Percentiles rank a stretch among this genome's conserved stretches.
Conservation (phyloP, 768 basidiomycete species). For the Imleria badia region DNA sequence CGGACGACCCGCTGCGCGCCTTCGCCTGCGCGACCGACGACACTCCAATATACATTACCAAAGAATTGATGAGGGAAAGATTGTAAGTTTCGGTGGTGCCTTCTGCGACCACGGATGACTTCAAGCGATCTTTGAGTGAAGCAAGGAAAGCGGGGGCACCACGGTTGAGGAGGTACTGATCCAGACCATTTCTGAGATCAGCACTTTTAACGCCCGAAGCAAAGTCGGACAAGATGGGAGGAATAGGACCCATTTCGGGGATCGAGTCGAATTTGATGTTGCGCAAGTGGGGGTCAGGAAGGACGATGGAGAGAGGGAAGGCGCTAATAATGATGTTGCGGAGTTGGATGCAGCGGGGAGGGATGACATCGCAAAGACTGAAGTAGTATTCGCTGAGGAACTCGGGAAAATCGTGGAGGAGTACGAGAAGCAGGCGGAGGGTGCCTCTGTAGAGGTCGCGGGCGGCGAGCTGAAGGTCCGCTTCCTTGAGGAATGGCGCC, state of each 20-base stretch:
- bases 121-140: conserved; percentile 79
- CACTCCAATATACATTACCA: conserved; percentile 96
- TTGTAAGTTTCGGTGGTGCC: conserved; percentile 69
- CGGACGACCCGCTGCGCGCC: conserved; percentile 74
- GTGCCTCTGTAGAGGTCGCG: conserved; percentile 89
- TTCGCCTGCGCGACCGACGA: conserved; percentile 89
- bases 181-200: conserved; percentile 77
- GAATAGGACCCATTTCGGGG: conserved; percentile 90
- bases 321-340: conserved; percentile 96
- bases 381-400: conserved; percentile 98
- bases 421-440: conserved; percentile 86
- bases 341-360: conserved; percentile 89
- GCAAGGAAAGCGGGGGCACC: conserved; percentile 69
- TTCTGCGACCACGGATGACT: conserved; percentile 46
- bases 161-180: conserved; percentile 81
- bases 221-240: conserved; percentile 90
- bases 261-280: conserved; percentile 71
- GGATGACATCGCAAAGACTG: conserved; percentile 91
- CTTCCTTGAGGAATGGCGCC: conserved; percentile 82
- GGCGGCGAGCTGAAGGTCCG: conserved; percentile 75
- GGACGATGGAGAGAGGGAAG: conserved; percentile 76
- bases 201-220: conserved; percentile 75
- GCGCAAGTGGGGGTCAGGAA: conserved; percentile 86
- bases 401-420: conserved; percentile 98
- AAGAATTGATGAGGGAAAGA: conserved; percentile 84